Evolutionary conservation across 495 filamentous ascomycete species (phyloP), one percentile per base, ranked within the genome.

Genomic region (Penicillium cinerascens): DNA sequence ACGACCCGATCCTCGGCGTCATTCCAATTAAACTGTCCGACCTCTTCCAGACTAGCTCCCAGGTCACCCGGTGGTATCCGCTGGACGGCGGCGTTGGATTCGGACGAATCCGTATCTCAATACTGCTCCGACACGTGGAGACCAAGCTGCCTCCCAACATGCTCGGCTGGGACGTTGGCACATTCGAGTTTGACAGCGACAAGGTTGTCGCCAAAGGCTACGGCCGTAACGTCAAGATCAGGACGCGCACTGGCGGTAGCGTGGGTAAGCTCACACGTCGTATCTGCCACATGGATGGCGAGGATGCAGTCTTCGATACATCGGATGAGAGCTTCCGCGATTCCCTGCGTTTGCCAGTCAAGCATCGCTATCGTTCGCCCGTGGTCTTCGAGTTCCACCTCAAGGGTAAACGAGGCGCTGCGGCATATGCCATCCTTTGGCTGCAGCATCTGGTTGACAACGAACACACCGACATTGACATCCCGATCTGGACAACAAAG

Each of bases 1-100:
- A 97, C 56, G 92, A 97, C 55, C 92, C 92, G 13, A 90, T 97
- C 45, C 84, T 97, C 17, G 92, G 92, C 21, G 87, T 96, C 9
- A 86, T 97, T 3, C 88, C 91, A 2, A 63, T 97, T 48, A 92
- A 91, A 64, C 73, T 97, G 0, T 88, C 88, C 0, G 89, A 97
- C 35, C 78, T 97, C 26, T 76, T 97, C 21, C 84, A 92, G 65
- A 95, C 86, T 1, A 86, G 81, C 58, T 92, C 88, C 25, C 91
- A 96, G 67, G 85, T 88, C 6, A 85, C 82, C 4, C 68, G 79
- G 41, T 85, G 82, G 82, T 86, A 87, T 58, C 84, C 84, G 16
- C 73, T 87, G 2, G 84, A 86, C 61, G 84, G 84, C 15, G 84
- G 84, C 10, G 77, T 87, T 50, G 79, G 92, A 2, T 96, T 92